These are phyloP conservation scores for Trypanosoma cruzi DNA, from an alignment of 208 protist species.

Conservation along the genomic window DNA sequence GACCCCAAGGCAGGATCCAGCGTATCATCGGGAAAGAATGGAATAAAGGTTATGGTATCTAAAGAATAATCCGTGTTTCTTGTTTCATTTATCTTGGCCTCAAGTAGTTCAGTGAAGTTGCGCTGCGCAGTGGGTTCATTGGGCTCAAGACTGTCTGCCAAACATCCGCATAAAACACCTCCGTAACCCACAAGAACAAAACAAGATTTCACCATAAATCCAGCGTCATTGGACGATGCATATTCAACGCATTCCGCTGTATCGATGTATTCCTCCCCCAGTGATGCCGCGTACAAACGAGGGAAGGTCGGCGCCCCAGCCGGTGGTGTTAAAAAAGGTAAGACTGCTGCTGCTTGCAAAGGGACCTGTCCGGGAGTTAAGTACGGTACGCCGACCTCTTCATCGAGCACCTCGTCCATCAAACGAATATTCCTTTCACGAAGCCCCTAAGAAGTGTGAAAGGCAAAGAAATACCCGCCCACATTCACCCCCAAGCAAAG, in stretches of 20 bases:
- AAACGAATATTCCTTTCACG: not conserved
- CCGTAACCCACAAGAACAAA: constrained; percentile 22
- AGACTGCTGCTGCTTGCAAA: not conserved
- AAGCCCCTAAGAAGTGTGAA: constrained; percentile 7
- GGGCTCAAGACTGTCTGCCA: not conserved
- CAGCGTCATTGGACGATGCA: constrained; percentile 1
- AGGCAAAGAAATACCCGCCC: not conserved
- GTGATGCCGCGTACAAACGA: constrained; percentile 13
- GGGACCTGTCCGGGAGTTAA: not conserved
- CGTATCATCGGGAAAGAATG: not conserved
- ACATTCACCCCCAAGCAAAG: not conserved
- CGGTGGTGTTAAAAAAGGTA: constrained; percentile 7
- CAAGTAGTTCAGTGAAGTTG: not conserved
- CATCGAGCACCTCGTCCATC: constrained; percentile 10
- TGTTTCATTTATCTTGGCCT: not conserved
- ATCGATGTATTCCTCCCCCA: constrained; percentile 4
- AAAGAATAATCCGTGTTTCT: not conserved
- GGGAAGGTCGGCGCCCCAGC: not conserved
- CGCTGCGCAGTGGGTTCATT: not conserved
- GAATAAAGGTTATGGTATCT: constrained; percentile 3
- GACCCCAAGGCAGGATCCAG: constrained; percentile 2
- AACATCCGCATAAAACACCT: constrained; percentile 7
- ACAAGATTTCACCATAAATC: not conserved
- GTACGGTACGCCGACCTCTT: constrained; percentile 8
- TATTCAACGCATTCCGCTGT: not conserved